Base-by-base conservation (phyloP, 345 rosid species). In the Tarenaya hassleriana region DNA sequence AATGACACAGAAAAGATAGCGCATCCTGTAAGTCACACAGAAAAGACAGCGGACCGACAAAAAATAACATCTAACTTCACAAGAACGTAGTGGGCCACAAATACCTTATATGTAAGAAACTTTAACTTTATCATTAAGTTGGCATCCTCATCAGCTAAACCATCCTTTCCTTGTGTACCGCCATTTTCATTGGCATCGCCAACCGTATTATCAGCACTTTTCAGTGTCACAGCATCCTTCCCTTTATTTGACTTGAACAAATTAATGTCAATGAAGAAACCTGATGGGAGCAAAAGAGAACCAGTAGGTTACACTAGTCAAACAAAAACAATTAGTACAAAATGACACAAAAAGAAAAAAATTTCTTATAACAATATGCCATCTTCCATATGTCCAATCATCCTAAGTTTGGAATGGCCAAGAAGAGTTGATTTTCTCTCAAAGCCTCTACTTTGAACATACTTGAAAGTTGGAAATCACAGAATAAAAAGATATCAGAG, bases 41-140 rank as follows among this genome's bases (percentile, higher is more conserved):
- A 9, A 17, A 46, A 52, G 8, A 13, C n/a, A n/a, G 6, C 45
- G n/a, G 13, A 17, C 45, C 14, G 33, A 52, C 49, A 64, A 38
- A 29, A 10, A 48, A 55, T 19, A 16, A 54, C 12, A 49, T 55
- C 20, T 20, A 14, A 17, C 10, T 52, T 43, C 35, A 45, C 12
- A 27, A 38, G n/a, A 16, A 51, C 14, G 27, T 50, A 42, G 52
- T 18, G 33, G 32, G 24, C 39, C 16, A 42, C 31, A 51, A 10
- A 14, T 79, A 83, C 98, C 95, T 91, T 91, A 62, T 91, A 91
- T 7, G 96, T 77, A 45, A 91, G 98, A 57, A 91, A 84, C 67
- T 91, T 91, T 65, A 91, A 21, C 74, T 91, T 91, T 62, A 87
- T 84, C 98, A 91, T 91, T 55, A 91, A 59, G 72, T 88, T 87